Evolutionary conservation across 306 rosid species (phyloP), one percentile per base, ranked within the genome.

Genomic region (Hylodesmum podocarpum): DNA sequence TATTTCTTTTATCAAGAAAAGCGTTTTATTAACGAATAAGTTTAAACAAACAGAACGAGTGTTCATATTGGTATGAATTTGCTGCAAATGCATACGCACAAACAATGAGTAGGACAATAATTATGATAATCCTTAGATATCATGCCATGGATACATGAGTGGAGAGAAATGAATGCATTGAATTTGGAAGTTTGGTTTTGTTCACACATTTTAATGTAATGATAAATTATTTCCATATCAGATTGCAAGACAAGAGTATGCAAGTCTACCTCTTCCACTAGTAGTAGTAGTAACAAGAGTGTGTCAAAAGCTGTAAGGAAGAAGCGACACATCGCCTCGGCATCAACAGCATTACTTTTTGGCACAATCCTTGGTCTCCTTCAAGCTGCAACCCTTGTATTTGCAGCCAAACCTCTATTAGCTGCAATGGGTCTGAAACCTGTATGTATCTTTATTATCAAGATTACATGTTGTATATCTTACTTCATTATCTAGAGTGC

Each of bases 261-360:
- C 73, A 82, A 86, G 77, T 18, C 75, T 59, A 51, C 80, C 29
- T 65, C 76, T 37, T 80, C 10, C 18, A 18, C 21, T 31, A 40
- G 36, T 51, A 77, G 36, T 43, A 77, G 19, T 58, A 27, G 34
- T 58, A 75, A 78, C 46, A 80, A 64, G 61, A 73, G 24, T 58
- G 81, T 73, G 47, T 40, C 72, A 68, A 88, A 85, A 76, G 12
- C 67, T 64, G 81, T 75, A 76, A 81, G 62, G 29, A 81, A 86
- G 82, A 91, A 80, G 81, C 19, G 77, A 15, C 91, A 86, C 44
- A 86, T 95, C 33, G 97, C 97, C 58, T 91, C 99, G 41, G 99
- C 99, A 36, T 85, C 99, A 47, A 92, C 99, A 18, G 98, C 99
- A n/a, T 84, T 95, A 62, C 89, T 92, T 34, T 92, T 95, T 72